Percentiles rank a stretch among this genome's conserved stretches.
phyloP scores from a whole-genome alignment of 73 alveolate species.

The Tetrahymena thermophila region DNA sequence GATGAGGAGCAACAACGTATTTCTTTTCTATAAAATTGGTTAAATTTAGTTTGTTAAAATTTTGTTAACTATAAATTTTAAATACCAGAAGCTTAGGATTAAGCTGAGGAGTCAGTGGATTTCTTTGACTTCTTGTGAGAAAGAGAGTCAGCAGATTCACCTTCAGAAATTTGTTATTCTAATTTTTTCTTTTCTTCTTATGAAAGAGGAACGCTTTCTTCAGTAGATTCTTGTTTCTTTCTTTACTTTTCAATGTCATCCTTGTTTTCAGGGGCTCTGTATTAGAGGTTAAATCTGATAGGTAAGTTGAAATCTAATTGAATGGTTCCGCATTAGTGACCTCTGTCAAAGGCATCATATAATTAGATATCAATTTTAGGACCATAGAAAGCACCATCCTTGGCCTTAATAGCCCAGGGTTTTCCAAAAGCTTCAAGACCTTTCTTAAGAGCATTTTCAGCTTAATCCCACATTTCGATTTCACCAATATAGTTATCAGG shows the following conservation, averaged over 20 bases:
- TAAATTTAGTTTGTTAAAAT: neutral
- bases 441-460: conserved; percentile 82
- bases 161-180: conserved; percentile 1
- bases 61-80: neutral
- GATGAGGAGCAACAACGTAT: conserved; percentile 50
- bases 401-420: conserved; percentile 93
- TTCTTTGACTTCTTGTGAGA: neutral
- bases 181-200: conserved; percentile 11
- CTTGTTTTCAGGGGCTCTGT: conserved; percentile 79
- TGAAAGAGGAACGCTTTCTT: conserved; percentile 4
- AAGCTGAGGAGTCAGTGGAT: neutral
- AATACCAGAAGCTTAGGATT: neutral
- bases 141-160: conserved; percentile 26
- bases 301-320: conserved; percentile 97
- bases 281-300: conserved; percentile 87
- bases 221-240: conserved; percentile 16
- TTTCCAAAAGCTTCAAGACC: conserved; percentile 94
- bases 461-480: conserved; percentile 92
- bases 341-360: conserved; percentile 97
- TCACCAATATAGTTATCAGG: conserved; percentile 94
- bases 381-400: conserved; percentile 99
- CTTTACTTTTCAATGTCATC: conserved; percentile 7
- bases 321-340: conserved; percentile 99
- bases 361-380: conserved; percentile 99
- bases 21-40: conserved; percentile 8